Conservation (phyloP, 495 filamentous ascomycete species). For the Beverwykella pulmonaria region DNA sequence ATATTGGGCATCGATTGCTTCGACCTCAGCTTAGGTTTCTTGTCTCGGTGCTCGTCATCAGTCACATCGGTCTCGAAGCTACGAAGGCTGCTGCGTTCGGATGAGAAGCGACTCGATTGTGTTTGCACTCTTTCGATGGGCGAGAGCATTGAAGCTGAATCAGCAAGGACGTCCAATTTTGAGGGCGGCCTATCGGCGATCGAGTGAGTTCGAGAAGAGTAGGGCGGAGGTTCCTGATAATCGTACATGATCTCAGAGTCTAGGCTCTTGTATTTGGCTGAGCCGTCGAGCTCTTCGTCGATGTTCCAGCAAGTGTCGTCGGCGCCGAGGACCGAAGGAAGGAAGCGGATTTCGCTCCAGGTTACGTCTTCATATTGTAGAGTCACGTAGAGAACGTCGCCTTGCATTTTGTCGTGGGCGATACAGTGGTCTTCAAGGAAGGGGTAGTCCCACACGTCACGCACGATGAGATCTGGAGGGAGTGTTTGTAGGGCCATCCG, state of each 20-base stretch:
- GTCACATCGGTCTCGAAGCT: slow-evolving; percentile 39
- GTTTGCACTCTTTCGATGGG: slow-evolving; percentile 20
- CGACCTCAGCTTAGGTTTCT: slow-evolving; percentile 37
- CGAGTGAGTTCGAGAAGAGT: slow-evolving; percentile 39
- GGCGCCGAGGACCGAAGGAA: slow-evolving; percentile 30
- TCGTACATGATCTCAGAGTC: slow-evolving; percentile 42
- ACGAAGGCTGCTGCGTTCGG: slow-evolving; percentile 36
- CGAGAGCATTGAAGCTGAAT: slow-evolving; percentile 35
- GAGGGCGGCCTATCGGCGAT: slow-evolving; percentile 31
- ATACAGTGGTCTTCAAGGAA: slow-evolving; percentile 44
- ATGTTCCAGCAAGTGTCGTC: slow-evolving; percentile 41
- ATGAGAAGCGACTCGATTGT: slow-evolving; percentile 14
- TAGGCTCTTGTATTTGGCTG: slow-evolving; percentile 36
- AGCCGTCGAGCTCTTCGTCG: slow-evolving; percentile 38
- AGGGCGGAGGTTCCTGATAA: slow-evolving; percentile 42
- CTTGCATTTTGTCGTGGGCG: slow-evolving; percentile 41
- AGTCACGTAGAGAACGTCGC: slow-evolving; percentile 41
- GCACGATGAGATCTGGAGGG: slow-evolving; percentile 30
- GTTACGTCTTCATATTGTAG: slow-evolving; percentile 38
- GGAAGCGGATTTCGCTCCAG: slow-evolving; percentile 39
- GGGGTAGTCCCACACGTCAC: slow-evolving; percentile 41
- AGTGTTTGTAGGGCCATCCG: slow-evolving; percentile 33
- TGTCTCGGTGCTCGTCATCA: slow-evolving; percentile 40
- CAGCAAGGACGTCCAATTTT: slow-evolving; percentile 37
- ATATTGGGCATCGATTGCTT: slow-evolving; percentile 38